Base-by-base conservation (phyloP, 2,329 filamentous ascomycete species). In the Microdochium bolleyi region DNA sequence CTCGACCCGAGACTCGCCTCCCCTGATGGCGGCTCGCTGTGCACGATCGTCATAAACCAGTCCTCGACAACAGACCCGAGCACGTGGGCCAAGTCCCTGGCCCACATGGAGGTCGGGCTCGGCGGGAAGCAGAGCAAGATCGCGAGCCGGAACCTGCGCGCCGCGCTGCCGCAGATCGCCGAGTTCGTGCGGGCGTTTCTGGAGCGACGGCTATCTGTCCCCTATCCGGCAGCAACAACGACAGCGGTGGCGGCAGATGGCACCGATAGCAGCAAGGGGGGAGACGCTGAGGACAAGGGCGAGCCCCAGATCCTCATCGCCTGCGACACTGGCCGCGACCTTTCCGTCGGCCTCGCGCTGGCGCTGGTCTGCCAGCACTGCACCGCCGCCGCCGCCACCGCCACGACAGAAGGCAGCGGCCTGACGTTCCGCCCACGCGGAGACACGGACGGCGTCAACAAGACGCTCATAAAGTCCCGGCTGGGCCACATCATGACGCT, bases 401-500 rank as follows among this genome's bases (percentile, higher is more conserved):
- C 85, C 24, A 84, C 86, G 57, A 22, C 37, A 44, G 37, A 5
- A 61, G 37, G 73, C 14, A 48, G 30, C 10, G 34, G 22, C 10
- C 10, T 38, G n/a, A 53, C 52, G 10, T 53, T 58, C 9, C 49
- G 32, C 10, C 49, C 51, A 13, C 50, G 50, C 2, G 22, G 44
- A 14, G 49, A 50, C 1, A 51, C 51, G 16, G 37, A 61, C 3
- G 60, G 58, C 8, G 72, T 92, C 49, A 85, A 83, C 65, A 97
- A 99, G 70, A 75, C 77, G 9, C 75, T 87, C 50, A 91, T 97
- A 64, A 86, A 88, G 60, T 81, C 84, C 60, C 80, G 85, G 51
- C 75, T 97, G 30, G 86, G 87, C n/a, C 87, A 85, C 75, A 88
- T 97, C 60, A 89, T 92, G 68, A 86, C 84, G 4, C 82, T 82